Base-by-base conservation (phyloP, 2,329 filamentous ascomycete genomes). In the Arthroderma sp. region DNA sequence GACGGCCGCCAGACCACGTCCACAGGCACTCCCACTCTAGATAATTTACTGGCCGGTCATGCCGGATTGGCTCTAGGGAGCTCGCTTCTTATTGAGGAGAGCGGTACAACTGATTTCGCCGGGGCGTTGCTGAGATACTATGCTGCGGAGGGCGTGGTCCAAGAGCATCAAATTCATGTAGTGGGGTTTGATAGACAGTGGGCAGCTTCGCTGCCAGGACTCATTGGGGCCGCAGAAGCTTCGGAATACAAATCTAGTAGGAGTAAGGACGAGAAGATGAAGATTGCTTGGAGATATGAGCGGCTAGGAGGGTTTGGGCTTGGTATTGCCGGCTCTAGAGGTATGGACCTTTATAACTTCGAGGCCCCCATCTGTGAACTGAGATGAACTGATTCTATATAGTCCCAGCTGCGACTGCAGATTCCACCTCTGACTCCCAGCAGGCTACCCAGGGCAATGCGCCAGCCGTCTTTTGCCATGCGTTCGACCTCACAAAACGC, bases 241-340 rank as follows among this genome's bases (percentile, higher is more conserved):
- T 68, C 77, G 33, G 74, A 77, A 35, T 71, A 74, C 44, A 74
- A 71, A 57, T 65, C 67, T 8, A 69, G 67, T 43, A 66, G 66
- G 65, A 66, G 69, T 70, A 73, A 69, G 63, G 77, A 79, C 13
- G 87, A 91, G 61, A 91, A 85, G 71, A 97, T 98, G 93, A 97
- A 95, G 75, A 98, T 98, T 75, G 93, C 93, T 2, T 98, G 93
- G 93, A 81, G 93, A 70, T 98, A 98, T 73, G 91, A 97, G 71
- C 81, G 83, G 35, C 72, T 97, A 56, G 86, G 87, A 15, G 85
- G 86, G 62, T 84, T 84, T 64, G 83, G 83, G 43, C 78, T 77
- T 59, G 73, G 77, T 55, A 71, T 74, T 59, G 68, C 76, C 60
- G 75, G 76, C 60, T 75, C 74, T 66, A 79, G 82, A 84, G 83